Evolutionary conservation across 495 filamentous ascomycete species (phyloP).

Genomic region (Tuber aestivum): DNA sequence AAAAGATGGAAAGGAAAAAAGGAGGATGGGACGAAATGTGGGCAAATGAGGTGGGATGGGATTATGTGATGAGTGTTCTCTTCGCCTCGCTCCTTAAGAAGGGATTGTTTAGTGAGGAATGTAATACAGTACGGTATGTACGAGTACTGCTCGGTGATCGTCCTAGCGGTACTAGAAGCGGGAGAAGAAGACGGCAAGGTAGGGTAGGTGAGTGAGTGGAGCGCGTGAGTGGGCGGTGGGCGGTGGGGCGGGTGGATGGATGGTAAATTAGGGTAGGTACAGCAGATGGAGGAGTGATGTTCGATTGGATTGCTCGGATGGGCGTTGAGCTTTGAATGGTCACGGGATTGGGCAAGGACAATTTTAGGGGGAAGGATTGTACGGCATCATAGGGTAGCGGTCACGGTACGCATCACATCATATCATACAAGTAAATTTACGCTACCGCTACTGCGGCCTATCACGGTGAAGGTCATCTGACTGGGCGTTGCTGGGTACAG

Average conservation of each 20-base stretch:
- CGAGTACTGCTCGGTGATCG: background rate
- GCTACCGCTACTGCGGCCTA: too few species aligned
- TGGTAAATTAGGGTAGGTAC: background rate
- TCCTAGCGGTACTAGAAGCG: background rate
- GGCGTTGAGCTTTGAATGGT: background rate
- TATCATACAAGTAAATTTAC: too few species aligned
- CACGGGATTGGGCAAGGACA: background rate
- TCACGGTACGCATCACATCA: too few species aligned
- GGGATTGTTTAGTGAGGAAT: background rate
- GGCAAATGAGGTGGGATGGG: background rate
- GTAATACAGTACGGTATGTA: too few species aligned
- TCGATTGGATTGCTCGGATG: background rate
- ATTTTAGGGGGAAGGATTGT: background rate
- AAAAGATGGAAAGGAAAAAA: slow-evolving; percentile 21
- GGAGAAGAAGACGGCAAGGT: background rate
- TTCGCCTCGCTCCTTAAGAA: background rate
- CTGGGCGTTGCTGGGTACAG: background rate
- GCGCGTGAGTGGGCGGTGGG: background rate
- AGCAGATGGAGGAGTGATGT: too few species aligned
- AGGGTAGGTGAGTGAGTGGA: background rate
- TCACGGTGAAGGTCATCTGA: too few species aligned
- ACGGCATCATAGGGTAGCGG: too few species aligned
- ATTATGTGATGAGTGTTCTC: background rate
- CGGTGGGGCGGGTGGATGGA: background rate
- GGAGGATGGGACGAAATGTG: background rate